Base-by-base conservation (phyloP, 768 basidiomycete species). In the Imleria badia region DNA sequence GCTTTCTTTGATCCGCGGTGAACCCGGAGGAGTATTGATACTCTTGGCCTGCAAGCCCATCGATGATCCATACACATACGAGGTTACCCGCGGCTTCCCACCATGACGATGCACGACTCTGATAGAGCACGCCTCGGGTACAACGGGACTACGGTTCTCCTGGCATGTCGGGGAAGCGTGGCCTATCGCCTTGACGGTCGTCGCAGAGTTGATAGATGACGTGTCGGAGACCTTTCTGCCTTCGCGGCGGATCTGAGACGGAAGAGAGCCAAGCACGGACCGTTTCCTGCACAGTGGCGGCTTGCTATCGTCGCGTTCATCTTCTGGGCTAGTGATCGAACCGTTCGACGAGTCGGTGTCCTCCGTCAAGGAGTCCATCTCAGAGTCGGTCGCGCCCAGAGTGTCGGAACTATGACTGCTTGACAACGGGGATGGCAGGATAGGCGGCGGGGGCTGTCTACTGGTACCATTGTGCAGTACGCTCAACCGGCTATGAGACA, bases 351-450 rank as follows among this genome's bases (percentile, higher is more conserved):
- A 85, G 26, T 78, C 81, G 20, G 76, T 79, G 58, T 86, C 83
- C 55, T 86, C 84, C n/a, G 80, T 79, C 43, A 86, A 71, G 26
- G 83, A 86, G 52, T 78, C 81, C 63, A 84, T 74, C 47, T 86
- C 86, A 3, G 86, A 85, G 34, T 76, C 76, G 5, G 75, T 75
- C 26, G 77, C 73, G 33, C 75, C 80, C 43, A 74, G 47, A 39
- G 74, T 76, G 34, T 73, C 76, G 62, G 73, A 76, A 71, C 79
- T 78, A 41, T 77, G 72, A 36, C 75, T 72, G 17, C 74, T 75
- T 26, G 71, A 71, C 22, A 71, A 53, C 6, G 72, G 70, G 12
- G 69, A 73, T 13, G 68, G 65, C 13, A 62, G 62, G 22, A 48
- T 5, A 29, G 45, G 49, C 17, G 61, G 54, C 6, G 60, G 61